phyloP scores from a whole-genome alignment of 768 basidiomycete species.

The Mycena floridula region DNA sequence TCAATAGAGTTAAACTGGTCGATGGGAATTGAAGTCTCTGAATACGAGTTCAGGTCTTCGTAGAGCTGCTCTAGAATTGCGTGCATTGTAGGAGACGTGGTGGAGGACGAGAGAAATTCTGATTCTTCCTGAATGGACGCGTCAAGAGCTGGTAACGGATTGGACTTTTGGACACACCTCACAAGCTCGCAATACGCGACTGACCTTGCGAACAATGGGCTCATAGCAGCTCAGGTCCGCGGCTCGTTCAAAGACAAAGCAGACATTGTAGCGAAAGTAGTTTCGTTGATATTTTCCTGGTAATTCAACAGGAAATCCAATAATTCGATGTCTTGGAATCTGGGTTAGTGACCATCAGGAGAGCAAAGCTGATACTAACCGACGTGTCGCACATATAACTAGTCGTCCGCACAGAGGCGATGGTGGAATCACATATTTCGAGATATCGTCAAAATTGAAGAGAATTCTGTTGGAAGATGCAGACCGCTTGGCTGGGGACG shows the following conservation, averaged over 20 bases:
- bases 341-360: no score
- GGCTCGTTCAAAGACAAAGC: conserved; percentile 90
- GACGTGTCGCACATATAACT: conserved; percentile 79
- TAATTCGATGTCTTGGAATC: conserved; percentile 77
- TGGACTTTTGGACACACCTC: conserved; percentile 54
- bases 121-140: conserved; percentile 68
- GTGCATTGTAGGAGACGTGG: conserved; percentile 61
- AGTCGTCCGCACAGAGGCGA: conserved; percentile 82
- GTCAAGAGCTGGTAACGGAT: conserved; percentile 1
- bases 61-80: conserved; percentile 93
- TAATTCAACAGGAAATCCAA: conserved; percentile 86
- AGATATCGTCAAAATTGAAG: conserved; percentile 88
- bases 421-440: conserved; percentile 91
- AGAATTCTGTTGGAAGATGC: conserved; percentile 48
- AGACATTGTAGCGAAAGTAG: conserved; percentile 90
- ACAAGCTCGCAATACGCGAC: conserved; percentile 79
- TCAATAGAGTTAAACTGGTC: conserved; percentile 94
- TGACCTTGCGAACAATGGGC: conserved; percentile 91
- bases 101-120: conserved; percentile 71
- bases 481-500: conserved; percentile 41
- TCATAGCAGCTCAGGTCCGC: conserved; percentile 96
- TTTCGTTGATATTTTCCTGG: conserved; percentile 75
- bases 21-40: conserved; percentile 89
- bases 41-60: conserved; percentile 96
- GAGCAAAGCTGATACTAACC: no score